phyloP scores from a whole-genome alignment of 2,329 filamentous ascomycete genomes.

The Botrytis medusae region DNA sequence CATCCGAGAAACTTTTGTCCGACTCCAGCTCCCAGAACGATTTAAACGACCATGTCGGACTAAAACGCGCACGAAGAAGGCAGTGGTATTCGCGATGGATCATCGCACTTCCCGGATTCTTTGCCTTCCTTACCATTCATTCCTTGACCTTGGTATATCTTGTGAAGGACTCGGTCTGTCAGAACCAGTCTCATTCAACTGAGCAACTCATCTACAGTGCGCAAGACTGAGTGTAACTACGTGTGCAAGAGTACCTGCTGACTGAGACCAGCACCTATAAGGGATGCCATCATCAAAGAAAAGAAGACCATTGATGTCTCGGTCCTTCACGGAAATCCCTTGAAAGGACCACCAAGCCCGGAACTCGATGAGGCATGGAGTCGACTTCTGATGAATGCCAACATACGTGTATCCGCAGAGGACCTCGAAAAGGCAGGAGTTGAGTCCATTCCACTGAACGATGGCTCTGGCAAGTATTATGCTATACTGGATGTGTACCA shows the following conservation, averaged over 20 bases:
- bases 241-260: not conserved
- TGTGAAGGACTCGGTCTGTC: no score
- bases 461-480: conserved; percentile 8
- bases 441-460: conserved; percentile 5
- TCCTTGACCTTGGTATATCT: no score
- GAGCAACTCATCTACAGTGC: not conserved
- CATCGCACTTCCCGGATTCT: conserved; percentile 6
- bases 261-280: not conserved
- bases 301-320: not conserved
- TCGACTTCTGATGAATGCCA: conserved; percentile 1
- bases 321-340: not conserved
- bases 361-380: conserved; percentile 17
- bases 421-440: conserved; percentile 1
- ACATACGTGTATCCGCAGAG: conserved; percentile 13
- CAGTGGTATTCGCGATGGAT: conserved; percentile 2
- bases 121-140: not conserved
- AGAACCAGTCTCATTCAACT: no score
- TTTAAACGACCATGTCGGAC: not conserved
- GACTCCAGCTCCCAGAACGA: no score
- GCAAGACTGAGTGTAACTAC: not conserved
- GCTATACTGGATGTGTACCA: conserved; percentile 14
- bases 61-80: conserved; percentile 1
- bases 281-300: conserved; percentile 1
- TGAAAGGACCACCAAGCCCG: conserved; percentile 11
- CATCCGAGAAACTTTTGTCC: no score